Evolutionary conservation across 2,329 filamentous ascomycete genomes (phyloP).

Genomic region (Verticillium isaacii): DNA sequence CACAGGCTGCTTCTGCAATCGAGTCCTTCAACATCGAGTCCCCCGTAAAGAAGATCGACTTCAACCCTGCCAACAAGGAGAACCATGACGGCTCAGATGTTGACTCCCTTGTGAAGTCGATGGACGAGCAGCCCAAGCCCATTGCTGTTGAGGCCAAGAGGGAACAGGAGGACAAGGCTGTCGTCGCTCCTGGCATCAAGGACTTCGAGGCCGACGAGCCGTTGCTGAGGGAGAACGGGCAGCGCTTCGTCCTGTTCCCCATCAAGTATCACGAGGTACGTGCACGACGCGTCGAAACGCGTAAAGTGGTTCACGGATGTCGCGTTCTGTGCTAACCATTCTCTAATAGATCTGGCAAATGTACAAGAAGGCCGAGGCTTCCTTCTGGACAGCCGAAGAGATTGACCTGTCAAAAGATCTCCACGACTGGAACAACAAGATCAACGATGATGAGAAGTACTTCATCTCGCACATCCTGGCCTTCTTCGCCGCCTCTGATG

Average conservation of each 20-base stretch:
- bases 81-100: constrained; percentile 52
- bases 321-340: constrained; percentile 3
- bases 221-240: constrained; percentile 88
- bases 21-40: constrained; percentile 91
- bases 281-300: constrained; percentile 52
- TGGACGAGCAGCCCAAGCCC: constrained; percentile 55
- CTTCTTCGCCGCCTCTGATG: constrained; percentile 98
- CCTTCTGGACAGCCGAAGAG: constrained; percentile 99
- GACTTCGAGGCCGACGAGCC: constrained; percentile 78
- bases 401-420: constrained; percentile 98
- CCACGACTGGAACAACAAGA: constrained; percentile 97
- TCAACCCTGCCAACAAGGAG: constrained; percentile 73
- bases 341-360: constrained; percentile 89
- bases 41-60: constrained; percentile 84
- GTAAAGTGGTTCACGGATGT: constrained; percentile 53
- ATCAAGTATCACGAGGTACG: constrained; percentile 99
- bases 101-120: constrained; percentile 46
- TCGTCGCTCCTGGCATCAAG: constrained; percentile 51
- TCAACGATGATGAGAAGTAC: constrained; percentile 96
- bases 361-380: constrained; percentile 99
- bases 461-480: constrained; percentile 98
- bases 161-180: constrained; percentile 32
- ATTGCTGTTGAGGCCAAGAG: constrained; percentile 40
- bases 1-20: constrained; percentile 79
- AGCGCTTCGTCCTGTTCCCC: constrained; percentile 95